Base-by-base conservation (phyloP, 2,329 filamentous ascomycete genomes). In the Sodiomyces alkalinus region DNA sequence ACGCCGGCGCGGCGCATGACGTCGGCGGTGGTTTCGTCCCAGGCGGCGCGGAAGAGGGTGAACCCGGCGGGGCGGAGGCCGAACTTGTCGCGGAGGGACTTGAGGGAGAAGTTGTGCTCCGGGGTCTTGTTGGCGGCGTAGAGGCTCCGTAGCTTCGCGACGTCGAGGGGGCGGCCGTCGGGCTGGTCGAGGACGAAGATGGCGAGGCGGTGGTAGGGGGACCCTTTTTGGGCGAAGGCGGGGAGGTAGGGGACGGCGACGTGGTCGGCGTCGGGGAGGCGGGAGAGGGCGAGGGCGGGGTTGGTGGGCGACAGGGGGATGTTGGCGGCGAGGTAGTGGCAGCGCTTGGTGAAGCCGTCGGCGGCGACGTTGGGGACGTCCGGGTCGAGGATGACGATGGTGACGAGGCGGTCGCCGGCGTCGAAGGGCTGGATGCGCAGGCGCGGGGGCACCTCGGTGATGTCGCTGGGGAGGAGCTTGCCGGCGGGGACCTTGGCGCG, bases 401-500 rank as follows among this genome's bases (percentile, higher is more conserved):
- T 83, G 41, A 93, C 74, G 17, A 93, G 66, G 43, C 83, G 79
- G 51, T 82, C 66, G 37, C 83, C 85, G 30, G 68, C 64, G 46
- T 87, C 74, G 48, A 93, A 98, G 19, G 80, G 69, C 53, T 94
- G 87, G 12, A 96, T 74, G 32, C 73, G 75, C 37, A 98, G 64
- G 16, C 74, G 75, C 2, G 85, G 80, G 2, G 79, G 60, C 13
- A 64, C 59, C 49, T 87, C 80, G 52, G 79, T 86, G 37, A 80
- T 60, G 33, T 64, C 54, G 17, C 79, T 81, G 49, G 80, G 64
- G 35, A 98, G 70, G 35, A 86, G 75, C 29, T 80, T 73, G 33
- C 90, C 90, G 3, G 83, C 80, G 16, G 70, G 60, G 17, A 90
- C 61, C 41, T 73, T 71, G 42, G 65, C 67, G 35, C 70, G 64